A percentile compares a stretch with the other conserved stretches of the same genome.
Conservation (phyloP, 1,284 basidiomycete species). For the Fomitopsis schrenkii region DNA sequence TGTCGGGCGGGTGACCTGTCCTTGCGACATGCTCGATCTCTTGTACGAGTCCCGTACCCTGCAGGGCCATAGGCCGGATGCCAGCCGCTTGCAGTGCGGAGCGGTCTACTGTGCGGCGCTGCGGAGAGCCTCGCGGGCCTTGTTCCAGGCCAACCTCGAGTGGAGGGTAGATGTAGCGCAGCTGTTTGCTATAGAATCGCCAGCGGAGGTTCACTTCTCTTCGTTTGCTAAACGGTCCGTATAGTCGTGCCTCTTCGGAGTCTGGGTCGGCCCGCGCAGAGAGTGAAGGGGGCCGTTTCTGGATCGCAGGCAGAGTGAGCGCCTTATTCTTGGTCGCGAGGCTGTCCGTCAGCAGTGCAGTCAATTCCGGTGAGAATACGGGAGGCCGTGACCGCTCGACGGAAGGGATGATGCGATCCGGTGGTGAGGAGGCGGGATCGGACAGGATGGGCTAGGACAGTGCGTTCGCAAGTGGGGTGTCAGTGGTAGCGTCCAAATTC, state of each 20-base stretch:
- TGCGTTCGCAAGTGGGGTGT: not conserved
- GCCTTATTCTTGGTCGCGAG: slow-evolving; percentile 44
- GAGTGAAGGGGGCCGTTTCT: slow-evolving; percentile 45
- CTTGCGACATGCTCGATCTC: slow-evolving; percentile 47
- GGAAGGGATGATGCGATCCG: slow-evolving; percentile 44
- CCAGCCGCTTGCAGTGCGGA: slow-evolving; percentile 20
- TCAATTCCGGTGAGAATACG: slow-evolving; percentile 55
- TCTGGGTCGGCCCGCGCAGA: slow-evolving; percentile 51
- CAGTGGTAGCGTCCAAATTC: not conserved
- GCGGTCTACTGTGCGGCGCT: slow-evolving; percentile 5
- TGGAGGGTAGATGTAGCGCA: slow-evolving; percentile 54
- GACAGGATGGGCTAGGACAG: slow-evolving; percentile 47
- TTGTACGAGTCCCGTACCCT: slow-evolving; percentile 40
- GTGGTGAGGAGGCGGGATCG: slow-evolving; percentile 36
- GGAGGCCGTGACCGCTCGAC: slow-evolving; percentile 58
- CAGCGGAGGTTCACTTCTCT: slow-evolving; percentile 70
- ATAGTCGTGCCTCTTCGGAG: slow-evolving; percentile 53
- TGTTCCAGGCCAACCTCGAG: slow-evolving; percentile 38
- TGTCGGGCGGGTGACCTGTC: slow-evolving; percentile 8
- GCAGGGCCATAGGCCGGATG: slow-evolving; percentile 38
- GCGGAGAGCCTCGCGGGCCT: slow-evolving; percentile 1
- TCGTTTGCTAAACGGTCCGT: slow-evolving; percentile 67
- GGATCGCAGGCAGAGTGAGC: slow-evolving; percentile 35
- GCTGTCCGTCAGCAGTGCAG: slow-evolving; percentile 52
- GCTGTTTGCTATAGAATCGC: slow-evolving; percentile 56